Conservation (phyloP, 345 rosid genomes). For the Citrus reticulata region DNA sequence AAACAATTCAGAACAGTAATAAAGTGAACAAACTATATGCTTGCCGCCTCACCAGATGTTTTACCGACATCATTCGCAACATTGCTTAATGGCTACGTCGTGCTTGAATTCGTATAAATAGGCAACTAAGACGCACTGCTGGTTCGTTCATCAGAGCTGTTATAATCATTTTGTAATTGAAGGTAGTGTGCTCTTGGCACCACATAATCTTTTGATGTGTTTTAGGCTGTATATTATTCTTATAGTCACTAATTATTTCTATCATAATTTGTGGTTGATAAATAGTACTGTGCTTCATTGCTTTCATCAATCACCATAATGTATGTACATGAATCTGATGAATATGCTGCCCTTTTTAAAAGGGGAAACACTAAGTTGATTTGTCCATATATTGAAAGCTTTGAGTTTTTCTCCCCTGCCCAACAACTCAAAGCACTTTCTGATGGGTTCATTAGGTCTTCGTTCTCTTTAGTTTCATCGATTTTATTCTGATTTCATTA, state of each 20-base stretch:
- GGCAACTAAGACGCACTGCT: neutral
- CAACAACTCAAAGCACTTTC: constrained; percentile 8
- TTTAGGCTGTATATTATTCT: neutral
- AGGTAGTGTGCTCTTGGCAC: constrained; percentile 15
- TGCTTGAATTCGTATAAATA: constrained; percentile 24
- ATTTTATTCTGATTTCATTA: neutral
- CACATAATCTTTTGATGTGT: neutral
- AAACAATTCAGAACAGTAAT: constrained; percentile 2
- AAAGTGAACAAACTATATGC: constrained; percentile 28
- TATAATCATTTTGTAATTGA: constrained; percentile 1
- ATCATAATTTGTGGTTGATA: constrained; percentile 21
- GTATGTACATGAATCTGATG: constrained; percentile 10
- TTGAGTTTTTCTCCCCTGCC: neutral
- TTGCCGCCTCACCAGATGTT: constrained; percentile 32
- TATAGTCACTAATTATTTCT: neutral
- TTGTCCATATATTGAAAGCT: constrained; percentile 12
- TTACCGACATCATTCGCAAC: constrained; percentile 7
- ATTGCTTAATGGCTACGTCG: constrained; percentile 6
- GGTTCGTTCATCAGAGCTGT: constrained; percentile 19
- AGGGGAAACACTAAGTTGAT: neutral
- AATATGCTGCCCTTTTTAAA: constrained; percentile 16
- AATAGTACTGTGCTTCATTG: constrained; percentile 18
- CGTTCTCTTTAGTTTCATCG: neutral
- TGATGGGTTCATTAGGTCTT: constrained; percentile 31
- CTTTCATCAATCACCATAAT: constrained; percentile 19